Evolutionary conservation across 768 basidiomycete species (phyloP).

Genomic region (Amanita thiersii): DNA sequence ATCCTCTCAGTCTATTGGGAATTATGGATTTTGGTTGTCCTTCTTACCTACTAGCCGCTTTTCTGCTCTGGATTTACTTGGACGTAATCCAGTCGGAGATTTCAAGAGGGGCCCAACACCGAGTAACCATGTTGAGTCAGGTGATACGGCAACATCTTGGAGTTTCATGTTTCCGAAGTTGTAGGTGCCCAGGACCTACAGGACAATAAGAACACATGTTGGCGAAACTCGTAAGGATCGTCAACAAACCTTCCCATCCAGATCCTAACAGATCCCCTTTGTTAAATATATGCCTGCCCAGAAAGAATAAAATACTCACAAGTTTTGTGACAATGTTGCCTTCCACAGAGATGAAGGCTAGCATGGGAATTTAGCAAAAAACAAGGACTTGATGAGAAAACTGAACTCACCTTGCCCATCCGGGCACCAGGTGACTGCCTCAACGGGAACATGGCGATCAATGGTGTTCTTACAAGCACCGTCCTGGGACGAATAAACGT

Average conservation of each 20-base stretch:
- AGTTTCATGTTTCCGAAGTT: conserved; percentile 54
- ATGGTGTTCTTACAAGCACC: conserved; percentile 65
- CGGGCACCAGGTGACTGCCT: conserved; percentile 65
- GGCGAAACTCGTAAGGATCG: neutral
- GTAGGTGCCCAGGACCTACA: conserved; percentile 47
- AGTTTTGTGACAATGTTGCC: conserved; percentile 52
- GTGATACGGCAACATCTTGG: conserved; percentile 65
- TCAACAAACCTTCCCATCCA: conserved; percentile 44
- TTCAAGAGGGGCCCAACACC: conserved; percentile 62
- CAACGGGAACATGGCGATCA: conserved; percentile 44
- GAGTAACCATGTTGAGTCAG: conserved; percentile 54
- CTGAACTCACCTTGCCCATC: conserved; percentile 40
- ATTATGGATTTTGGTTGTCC: no score
- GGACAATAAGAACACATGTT: neutral
- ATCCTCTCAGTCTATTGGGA: no score
- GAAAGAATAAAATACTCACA: conserved; percentile 24
- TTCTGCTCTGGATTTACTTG: conserved; percentile 62
- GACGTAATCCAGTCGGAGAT: conserved; percentile 54
- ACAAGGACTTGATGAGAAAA: neutral
- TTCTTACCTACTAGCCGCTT: conserved; percentile 65
- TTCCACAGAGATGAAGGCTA: conserved; percentile 69
- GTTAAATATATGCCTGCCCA: conserved; percentile 6
- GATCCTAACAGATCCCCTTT: conserved; percentile 33
- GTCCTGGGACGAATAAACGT: conserved; percentile 30
- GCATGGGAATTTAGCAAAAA: conserved; percentile 2